Base-by-base conservation (phyloP, 805 yeast species). In the Barnettozyma vustinii region DNA sequence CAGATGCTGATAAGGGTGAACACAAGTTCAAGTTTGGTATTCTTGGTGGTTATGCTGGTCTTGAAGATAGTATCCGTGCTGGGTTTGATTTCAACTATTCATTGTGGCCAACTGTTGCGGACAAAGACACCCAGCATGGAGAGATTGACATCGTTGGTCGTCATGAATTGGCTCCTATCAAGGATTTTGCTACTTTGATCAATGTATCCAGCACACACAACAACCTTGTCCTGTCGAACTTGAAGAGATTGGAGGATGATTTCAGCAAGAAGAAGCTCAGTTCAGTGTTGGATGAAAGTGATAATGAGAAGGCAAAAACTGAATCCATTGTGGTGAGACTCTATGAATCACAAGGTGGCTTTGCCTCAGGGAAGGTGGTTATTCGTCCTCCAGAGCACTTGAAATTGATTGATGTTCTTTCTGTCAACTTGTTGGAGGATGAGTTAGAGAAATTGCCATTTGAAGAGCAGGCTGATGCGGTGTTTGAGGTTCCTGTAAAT, bases 171-270 rank as follows among this genome's bases (percentile, higher is more conserved):
- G 5, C 32, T 8, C 15, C 26, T 10, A 42, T 32, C 32, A 33
- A n/a, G 27, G 21, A 39, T 30, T 20, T 15, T 36, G 19, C 25
- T 19, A 20, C 12, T 7, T 40, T 43, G 5, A 36, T 49, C 15
- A 20, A 30, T 26, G 20, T 49, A 20, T 79, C 39, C 9, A 86
- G 88, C 19, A 81, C 79, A 51, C 68, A 26, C 1, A 16, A 26
- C 33, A 82, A 50, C 51, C 69, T 92, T 48, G 75, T 91, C 7
- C 64, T 92, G 44, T 81, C 92, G 4, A 81, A 87, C 55, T 66
- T 94, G 44, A 94, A 94, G 68, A 78, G 98, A 57, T 90, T 88
- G 12, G 97, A 91, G 61, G 89, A 85, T 60, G 97, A 92, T 63
- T 71, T 63, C 27, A 81, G 74, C 42, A 27, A 33, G 21, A 21